phyloP scores from a whole-genome alignment of 805 yeast genomes.

The Alloascoidea hylecoeti region DNA sequence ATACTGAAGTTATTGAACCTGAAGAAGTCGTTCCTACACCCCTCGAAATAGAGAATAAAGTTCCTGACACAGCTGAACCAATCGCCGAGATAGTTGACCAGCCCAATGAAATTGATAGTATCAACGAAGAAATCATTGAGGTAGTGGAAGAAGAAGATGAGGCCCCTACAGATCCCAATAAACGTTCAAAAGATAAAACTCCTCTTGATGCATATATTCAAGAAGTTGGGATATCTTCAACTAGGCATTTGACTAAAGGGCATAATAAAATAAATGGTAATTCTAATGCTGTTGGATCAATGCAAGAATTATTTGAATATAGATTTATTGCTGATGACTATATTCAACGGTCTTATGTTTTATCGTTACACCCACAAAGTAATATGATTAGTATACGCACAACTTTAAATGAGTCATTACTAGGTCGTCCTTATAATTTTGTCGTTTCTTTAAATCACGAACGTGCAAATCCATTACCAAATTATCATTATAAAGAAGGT shows the following conservation, averaged over 20 bases:
- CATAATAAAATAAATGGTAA: conserved; percentile 15
- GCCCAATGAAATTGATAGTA: too few relatives aligned
- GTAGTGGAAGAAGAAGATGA: conserved; percentile 5
- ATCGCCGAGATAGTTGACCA: too few relatives aligned
- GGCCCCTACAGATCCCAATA: conserved; percentile 11
- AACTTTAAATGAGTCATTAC: conserved; percentile 25
- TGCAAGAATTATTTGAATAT: conserved; percentile 22
- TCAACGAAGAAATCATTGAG: too few relatives aligned
- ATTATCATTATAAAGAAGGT: conserved; percentile 9
- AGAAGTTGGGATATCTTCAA: conserved; percentile 17
- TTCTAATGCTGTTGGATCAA: conserved; percentile 10
- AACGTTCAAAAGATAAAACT: conserved; percentile 9
- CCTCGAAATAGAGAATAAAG: conserved; percentile 4
- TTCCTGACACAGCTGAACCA: too few relatives aligned
- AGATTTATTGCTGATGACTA: conserved; percentile 20
- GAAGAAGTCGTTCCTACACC: conserved; percentile 5
- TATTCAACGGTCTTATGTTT: conserved; percentile 23
- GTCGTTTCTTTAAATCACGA: conserved; percentile 16
- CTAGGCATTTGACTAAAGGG: conserved; percentile 16
- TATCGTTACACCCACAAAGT: conserved; percentile 32
- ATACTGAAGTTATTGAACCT: conserved; percentile 5
- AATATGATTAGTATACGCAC: conserved; percentile 30
- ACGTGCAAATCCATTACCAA: conserved; percentile 12
- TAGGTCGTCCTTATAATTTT: conserved; percentile 15
- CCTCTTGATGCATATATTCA: conserved; percentile 14